Evolutionary conservation across 2,329 filamentous ascomycete genomes (phyloP), one percentile per base, ranked within the genome.

Genomic region (Hymenoscyphus infarciens): DNA sequence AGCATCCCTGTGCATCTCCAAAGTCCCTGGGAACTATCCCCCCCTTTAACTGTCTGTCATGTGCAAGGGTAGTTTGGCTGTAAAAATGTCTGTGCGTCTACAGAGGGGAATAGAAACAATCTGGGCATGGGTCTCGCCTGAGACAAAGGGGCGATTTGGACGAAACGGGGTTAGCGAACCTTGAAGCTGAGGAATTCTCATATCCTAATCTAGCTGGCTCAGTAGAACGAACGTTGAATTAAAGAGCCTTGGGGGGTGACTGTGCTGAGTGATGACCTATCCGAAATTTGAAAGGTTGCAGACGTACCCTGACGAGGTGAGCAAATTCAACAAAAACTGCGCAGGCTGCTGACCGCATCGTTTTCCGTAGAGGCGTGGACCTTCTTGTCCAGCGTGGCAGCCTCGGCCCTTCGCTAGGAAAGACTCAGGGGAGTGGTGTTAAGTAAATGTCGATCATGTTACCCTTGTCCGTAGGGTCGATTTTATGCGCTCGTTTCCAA

Each of bases 21-120:
- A 38, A 16, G 33, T 54, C 60, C 62, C 61, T 64, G 66, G 66
- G 66, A n/a, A n/a, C n/a, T n/a, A n/a, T n/a, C n/a, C n/a, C n/a
- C n/a, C n/a, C n/a, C n/a, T n/a, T n/a, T n/a, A n/a, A n/a, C n/a
- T n/a, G n/a, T n/a, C n/a, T n/a, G n/a, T n/a, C n/a, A n/a, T n/a
- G n/a, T n/a, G n/a, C n/a, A n/a, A n/a, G n/a, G n/a, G n/a, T n/a
- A n/a, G n/a, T n/a, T n/a, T n/a, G n/a, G n/a, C n/a, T n/a, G n/a
- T n/a, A n/a, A n/a, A n/a, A n/a, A n/a, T n/a, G n/a, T n/a, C n/a
- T n/a, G n/a, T n/a, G n/a, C n/a, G n/a, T n/a, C n/a, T n/a, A n/a
- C n/a, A n/a, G n/a, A n/a, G n/a, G n/a, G n/a, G n/a, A n/a, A n/a
- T n/a, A n/a, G n/a, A 66, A 65, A 66, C 59, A 60, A 57, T 63